phyloP scores from a whole-genome alignment of 1,139 yeast genomes.

The Yamadazyma dendronema region DNA sequence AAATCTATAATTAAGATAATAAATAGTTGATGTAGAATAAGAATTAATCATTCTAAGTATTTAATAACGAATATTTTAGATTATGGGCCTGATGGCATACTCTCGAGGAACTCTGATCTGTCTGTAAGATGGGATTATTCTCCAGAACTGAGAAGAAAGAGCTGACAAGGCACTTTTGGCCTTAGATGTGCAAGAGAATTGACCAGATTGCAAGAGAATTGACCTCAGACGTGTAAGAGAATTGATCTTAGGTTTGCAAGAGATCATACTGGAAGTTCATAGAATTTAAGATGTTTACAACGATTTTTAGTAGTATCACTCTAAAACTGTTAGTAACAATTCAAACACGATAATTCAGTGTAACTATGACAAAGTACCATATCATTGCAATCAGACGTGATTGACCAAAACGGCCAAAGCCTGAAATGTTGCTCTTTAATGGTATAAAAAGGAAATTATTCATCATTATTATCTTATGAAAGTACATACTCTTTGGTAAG shows the following conservation, averaged over 20 bases:
- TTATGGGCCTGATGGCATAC: constrained; percentile 1
- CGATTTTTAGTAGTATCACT: background rate
- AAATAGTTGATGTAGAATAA: constrained; percentile 18
- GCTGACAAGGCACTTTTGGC: too few species aligned
- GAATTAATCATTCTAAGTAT: constrained; percentile 14
- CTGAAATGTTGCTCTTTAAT: constrained; percentile 31
- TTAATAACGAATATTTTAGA: constrained; percentile 13
- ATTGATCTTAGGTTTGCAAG: too few species aligned
- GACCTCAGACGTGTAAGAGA: too few species aligned
- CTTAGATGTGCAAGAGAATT: too few species aligned
- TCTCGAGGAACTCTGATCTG: too few species aligned
- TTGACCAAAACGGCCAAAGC: constrained; percentile 42
- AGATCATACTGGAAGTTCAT: too few species aligned
- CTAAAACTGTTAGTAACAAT: background rate
- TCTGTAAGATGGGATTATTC: too few species aligned
- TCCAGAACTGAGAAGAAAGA: too few species aligned
- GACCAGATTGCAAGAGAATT: too few species aligned
- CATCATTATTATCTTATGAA: constrained; percentile 9
- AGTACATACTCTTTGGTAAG: constrained; percentile 3
- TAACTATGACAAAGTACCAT: constrained; percentile 53
- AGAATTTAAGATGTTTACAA: too few species aligned
- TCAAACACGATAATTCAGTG: constrained; percentile 32
- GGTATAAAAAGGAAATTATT: constrained; percentile 27
- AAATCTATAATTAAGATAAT: constrained; percentile 22
- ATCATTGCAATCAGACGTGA: constrained; percentile 43